Evolutionary conservation across 495 filamentous ascomycete genomes (phyloP).

Genomic region (Polyplosphaeria fusca): DNA sequence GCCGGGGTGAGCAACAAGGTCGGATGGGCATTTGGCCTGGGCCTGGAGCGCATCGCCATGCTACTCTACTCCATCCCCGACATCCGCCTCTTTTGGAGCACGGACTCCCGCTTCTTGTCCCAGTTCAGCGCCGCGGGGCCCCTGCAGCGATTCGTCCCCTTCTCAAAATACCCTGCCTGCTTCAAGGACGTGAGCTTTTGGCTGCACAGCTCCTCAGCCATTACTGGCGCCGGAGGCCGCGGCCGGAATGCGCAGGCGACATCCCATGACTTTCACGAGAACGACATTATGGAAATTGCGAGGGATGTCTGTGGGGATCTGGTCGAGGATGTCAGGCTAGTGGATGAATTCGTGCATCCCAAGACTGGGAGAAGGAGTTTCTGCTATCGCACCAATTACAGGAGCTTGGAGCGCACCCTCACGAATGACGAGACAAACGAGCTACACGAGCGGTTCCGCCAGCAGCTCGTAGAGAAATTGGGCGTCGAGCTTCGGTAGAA

Average conservation of each 20-base stretch:
- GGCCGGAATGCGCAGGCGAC: conserved; percentile 20
- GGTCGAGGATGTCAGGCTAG: conserved; percentile 79
- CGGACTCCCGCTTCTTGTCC: conserved; percentile 71
- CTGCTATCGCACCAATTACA: conserved; percentile 90
- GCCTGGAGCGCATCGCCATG: conserved; percentile 93
- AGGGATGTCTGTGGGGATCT: conserved; percentile 72
- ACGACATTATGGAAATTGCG: conserved; percentile 95
- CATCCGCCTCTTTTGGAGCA: conserved; percentile 96
- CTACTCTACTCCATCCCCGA: conserved; percentile 92
- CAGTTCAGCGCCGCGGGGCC: conserved; percentile 61
- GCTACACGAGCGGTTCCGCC: conserved; percentile 65
- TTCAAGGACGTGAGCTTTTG: conserved; percentile 94
- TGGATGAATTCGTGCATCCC: conserved; percentile 88
- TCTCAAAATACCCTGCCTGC: conserved; percentile 84
- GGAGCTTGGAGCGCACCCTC: conserved; percentile 83
- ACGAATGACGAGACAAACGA: conserved; percentile 74
- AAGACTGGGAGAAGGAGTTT: conserved; percentile 75
- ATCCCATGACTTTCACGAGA: conserved; percentile 67
- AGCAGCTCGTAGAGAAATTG: conserved; percentile 61
- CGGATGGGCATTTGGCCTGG: conserved; percentile 95
- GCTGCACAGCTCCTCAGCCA: conserved; percentile 49
- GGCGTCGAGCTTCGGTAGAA: conserved; percentile 75
- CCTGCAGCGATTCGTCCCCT: conserved; percentile 71
- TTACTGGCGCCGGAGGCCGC: conserved; percentile 15
- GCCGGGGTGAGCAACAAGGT: conserved; percentile 71